Base-by-base conservation (phyloP, 2,329 filamentous ascomycete genomes). In the Apiospora marii region DNA sequence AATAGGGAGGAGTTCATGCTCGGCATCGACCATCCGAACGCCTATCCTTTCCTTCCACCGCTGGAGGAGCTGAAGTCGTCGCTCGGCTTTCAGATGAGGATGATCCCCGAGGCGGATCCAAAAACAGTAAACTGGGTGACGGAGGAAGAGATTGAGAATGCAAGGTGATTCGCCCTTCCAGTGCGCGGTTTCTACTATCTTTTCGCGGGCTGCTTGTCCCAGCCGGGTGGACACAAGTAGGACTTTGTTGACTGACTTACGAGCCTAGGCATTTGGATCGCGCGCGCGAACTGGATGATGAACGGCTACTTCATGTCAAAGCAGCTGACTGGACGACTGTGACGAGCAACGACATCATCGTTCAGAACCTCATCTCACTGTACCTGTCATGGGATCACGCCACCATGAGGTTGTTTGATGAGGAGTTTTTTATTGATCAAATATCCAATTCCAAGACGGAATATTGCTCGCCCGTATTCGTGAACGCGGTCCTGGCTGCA, bases 311-410 rank as follows among this genome's bases (percentile, higher is more conserved):
- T n/a, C n/a, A n/a, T n/a, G n/a, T n/a, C n/a, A n/a, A n/a, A n/a
- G n/a, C n/a, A n/a, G n/a, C n/a, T n/a, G n/a, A n/a, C n/a, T n/a
- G n/a, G n/a, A n/a, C n/a, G 8, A 19, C n/a, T n/a, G 58, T 19
- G 58, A 37, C 30, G 6, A 34, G 48, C 1, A 22, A 41, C 37
- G 48, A 46, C 43, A 67, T 30, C 5, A 22, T 41, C 58, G 58
- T 71, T 22, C 34, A 27, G 37, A 71, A 71, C 44, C 58, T 71
- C 8, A 48, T 71, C 12, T 67, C 70, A 1, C 16, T 71, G 30
- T 71, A 71, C 44, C 70, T 71, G 14, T 67, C 53, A 14, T 71
- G 70, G 58, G 70, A 71, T n/a, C 70, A 71, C 19, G 58, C 70
- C 58, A 71, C 70, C 0, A 37, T 71, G 44, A 24, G 70, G 12